A percentile compares a stretch with the other conserved stretches of the same genome.
phyloP scores from a whole-genome alignment of 176 grass and related monocot species.

The Melocanna baccifera region DNA sequence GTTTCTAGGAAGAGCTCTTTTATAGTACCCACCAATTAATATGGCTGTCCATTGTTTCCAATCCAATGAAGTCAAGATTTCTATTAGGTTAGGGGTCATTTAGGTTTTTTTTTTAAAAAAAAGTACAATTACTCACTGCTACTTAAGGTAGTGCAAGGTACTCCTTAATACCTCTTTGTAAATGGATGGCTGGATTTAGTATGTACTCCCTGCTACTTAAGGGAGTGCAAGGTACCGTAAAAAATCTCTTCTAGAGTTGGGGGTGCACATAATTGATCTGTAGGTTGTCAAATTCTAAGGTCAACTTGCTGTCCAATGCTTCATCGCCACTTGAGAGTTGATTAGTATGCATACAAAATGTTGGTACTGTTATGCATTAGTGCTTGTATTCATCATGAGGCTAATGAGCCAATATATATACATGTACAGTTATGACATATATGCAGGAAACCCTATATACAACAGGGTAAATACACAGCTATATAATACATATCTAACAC shows the following conservation, averaged over 20 bases:
- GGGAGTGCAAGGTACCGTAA: neutral
- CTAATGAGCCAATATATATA: no score
- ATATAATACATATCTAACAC: no score
- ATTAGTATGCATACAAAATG: conserved; percentile 12
- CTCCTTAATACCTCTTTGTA: neutral
- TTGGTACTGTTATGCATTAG: no score
- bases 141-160: no score
- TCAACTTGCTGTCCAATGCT: neutral
- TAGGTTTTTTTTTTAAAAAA: neutral
- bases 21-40: neutral
- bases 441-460: no score
- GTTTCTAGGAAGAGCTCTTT: no score
- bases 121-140: neutral
- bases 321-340: neutral
- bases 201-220: neutral
- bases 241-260: neutral
- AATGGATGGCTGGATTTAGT: neutral
- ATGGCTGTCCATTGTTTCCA: neutral
- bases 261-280: neutral
- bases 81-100: neutral
- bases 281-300: neutral
- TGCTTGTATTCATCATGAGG: no score
- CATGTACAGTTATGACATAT: no score
- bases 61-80: neutral
- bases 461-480: no score